Evolutionary conservation across 2,329 filamentous ascomycete genomes (phyloP), one percentile per base, ranked within the genome.

Genomic region (Diaporthe ampelina): DNA sequence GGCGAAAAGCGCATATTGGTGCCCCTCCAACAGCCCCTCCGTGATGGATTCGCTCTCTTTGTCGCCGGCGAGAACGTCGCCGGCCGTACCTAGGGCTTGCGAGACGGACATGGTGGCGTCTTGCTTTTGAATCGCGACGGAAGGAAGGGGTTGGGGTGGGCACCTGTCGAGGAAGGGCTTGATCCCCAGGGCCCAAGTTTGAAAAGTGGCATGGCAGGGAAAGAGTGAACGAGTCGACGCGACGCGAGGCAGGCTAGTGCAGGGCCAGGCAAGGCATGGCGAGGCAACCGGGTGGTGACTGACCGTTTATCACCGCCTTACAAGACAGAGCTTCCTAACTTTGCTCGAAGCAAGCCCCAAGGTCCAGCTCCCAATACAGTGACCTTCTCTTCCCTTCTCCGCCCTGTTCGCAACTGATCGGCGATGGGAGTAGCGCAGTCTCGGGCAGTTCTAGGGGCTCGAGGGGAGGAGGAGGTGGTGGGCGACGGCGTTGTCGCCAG

Each of bases 261-360:
- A 56, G 17, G 17, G 40, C 40, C 40, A 43, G 40, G 58, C 57
- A 72, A n/a, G 58, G 57, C 57, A 35, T 43, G 45, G 48, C 45
- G 35, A 63, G 45, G 48, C 57, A 72, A 63, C 57, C 70, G 43
- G 35, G 40, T 72, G 68, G 72, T 72, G 59, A 75, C 74, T 58
- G 32, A 50, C 56, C 63, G 63, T 68, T 52, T 13, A 50, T 52
- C 9, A 50, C 57, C 40, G 72, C 72, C 68, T 76, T 52, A 68
- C n/a, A 59, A 56, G 21, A 43, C 37, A 50, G 24, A 69, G 45
- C 61, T 32, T 61, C 43, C 35, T 40, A 63, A 21, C 48, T 63
- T 29, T 74, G 40, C 37, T 57, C 68, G 59, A 50, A 69, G 68
- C 67, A 71, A 52, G 48, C 52, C 58, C n/a, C 57, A 17, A 68